Evolutionary conservation across 352 stramenopile genomes (phyloP).

Genomic region (Phytophthora melonis): DNA sequence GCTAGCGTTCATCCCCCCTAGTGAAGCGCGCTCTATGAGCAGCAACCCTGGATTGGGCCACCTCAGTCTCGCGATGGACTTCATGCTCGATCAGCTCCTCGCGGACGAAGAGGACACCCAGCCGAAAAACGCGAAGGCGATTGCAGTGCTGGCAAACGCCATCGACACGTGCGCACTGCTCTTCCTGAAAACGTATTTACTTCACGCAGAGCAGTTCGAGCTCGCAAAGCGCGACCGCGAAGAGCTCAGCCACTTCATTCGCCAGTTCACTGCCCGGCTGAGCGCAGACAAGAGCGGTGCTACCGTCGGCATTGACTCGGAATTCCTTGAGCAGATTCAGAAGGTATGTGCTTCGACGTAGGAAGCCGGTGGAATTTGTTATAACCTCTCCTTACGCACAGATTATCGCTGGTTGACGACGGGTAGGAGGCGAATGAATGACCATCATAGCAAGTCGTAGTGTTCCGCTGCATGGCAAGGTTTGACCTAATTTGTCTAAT

Average conservation of each 20-base stretch:
- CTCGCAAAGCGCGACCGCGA: conserved; percentile 42
- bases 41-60: conserved; percentile 64
- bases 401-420: not conserved
- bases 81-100: conserved; percentile 60
- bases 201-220: conserved; percentile 63
- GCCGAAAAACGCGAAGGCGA: not conserved
- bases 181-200: conserved; percentile 72
- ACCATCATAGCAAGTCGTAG: not conserved
- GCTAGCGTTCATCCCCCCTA: conserved; percentile 50
- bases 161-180: conserved; percentile 66
- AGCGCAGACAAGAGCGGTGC: conserved; percentile 8
- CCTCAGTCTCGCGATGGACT: conserved; percentile 72
- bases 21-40: conserved; percentile 58
- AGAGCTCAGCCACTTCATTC: conserved; percentile 55
- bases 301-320: conserved; percentile 22
- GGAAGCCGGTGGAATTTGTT: not conserved
- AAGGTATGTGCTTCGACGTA: conserved; percentile 28
- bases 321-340: conserved; percentile 37
- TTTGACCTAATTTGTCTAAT: no score
- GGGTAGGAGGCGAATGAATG: not conserved
- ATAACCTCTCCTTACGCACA: not conserved
- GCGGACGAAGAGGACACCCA: conserved; percentile 26
- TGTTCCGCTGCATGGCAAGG: no score
- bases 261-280: conserved; percentile 40
- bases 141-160: conserved; percentile 39